Evolutionary conservation across 1,284 basidiomycete genomes (phyloP), one percentile per base, ranked within the genome.

Genomic region (Sporisorium graminicola): DNA sequence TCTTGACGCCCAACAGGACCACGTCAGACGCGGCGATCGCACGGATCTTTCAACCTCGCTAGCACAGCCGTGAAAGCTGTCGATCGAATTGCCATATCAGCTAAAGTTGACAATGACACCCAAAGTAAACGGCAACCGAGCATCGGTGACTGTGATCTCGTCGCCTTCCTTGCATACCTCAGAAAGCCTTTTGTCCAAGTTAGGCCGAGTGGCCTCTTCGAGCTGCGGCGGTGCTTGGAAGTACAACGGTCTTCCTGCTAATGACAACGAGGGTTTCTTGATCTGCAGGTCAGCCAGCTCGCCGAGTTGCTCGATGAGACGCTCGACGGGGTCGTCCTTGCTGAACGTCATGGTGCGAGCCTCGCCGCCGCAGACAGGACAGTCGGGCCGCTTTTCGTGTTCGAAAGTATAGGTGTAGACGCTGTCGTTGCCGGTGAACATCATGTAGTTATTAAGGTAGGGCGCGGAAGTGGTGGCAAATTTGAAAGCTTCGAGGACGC

Each of bases 401-500:
- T 98, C 91, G 82, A 99, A 99, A 0, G 97, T 99, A 87, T 94
- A 97, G 1, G 96, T 97, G 87, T 99, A 99, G 7, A 99, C 91
- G 31, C 94, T 92, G 60, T 98, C 95, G 43, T 95, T 98, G 33
- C 97, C 97, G 69, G 96, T 87, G 78, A 89, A 90, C 88, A 89
- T 86, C 89, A 99, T 98, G 87, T 99, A 99, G 87, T 99, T 99
- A 87, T 98, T 93, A 46, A 99, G 89, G 85, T 91, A 97, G 2
- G 95, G 93, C 0, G 95, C 96, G 27, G 93, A 92, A 68, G 91
- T 93, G 0, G 97, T 99, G 20, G 94, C 96, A 66, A 99, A 93
- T 87, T 99, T 99, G 90, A 99, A 95, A 10, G 97, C 97, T 87
- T 99, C 97, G 79, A 98, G 98, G 83, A 96, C 99, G 87, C 97